Evolutionary conservation across 148 eudicot genomes (phyloP), one percentile per base, ranked within the genome.

Genomic region (Spergularia marina): DNA sequence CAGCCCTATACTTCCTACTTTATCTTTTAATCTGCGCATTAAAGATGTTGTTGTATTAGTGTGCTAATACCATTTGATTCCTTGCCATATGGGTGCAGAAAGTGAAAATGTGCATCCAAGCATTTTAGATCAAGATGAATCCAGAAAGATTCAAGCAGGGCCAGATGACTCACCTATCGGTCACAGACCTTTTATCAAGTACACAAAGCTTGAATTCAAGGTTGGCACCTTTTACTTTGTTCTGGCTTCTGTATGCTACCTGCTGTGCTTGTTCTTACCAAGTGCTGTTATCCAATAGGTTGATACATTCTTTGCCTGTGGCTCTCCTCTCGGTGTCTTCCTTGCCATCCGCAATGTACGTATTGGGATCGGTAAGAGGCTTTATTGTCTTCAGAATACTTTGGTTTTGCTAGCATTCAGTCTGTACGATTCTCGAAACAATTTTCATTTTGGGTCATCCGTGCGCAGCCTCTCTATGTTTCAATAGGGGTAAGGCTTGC

Each of bases 321-420:
- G 99, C 5, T 95, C 99, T 65, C 99, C 99, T 75, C 99, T 95
- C 70, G 99, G 97, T 55, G 99, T 95, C 67, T 95, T 95, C 75
- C 97, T 95, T 47, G 81, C 99, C 75, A 95, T 95, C 58, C 97
- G 99, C 51, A 95, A 95, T 84, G 84, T 92, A 76, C 98, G 99
- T 65, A 85, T 95, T 65, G 99, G 98, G 55, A 87, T 88, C 61
- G 99, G 99, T 92, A 87, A 83, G 74, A 30, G 36, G 18, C 34
- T 15, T 34, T 34, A 51, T 17, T 7, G 49, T 77, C 74, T 63
- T 76, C 15, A 34, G 58, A 58, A 2, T 73, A 20, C 36, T 39
- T 34, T 4, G 53, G 0, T 55, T 66, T 66, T 51, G 52, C 25
- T 41, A 16, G 39, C 65, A 51, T 23, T 23, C 25, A 23, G 25